Evolutionary conservation across 2,329 filamentous ascomycete species (phyloP).

Genomic region (Fusarium albidum): DNA sequence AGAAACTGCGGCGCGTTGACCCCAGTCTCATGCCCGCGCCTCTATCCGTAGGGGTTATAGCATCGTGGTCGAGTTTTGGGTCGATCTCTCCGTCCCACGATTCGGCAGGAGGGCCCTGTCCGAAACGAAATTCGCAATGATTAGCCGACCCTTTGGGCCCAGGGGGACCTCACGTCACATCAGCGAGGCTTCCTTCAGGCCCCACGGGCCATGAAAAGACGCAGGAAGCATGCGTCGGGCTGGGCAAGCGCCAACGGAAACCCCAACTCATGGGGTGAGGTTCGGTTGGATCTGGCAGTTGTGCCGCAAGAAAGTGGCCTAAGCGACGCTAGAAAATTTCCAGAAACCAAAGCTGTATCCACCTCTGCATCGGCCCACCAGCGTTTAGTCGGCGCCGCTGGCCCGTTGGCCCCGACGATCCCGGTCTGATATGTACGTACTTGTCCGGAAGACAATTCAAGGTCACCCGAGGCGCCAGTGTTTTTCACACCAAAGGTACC

Average conservation of each 20-base stretch:
- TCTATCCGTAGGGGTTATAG: conserved; percentile 1
- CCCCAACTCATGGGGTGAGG: conserved; percentile 31
- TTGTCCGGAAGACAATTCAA: conserved; percentile 19
- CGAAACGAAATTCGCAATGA: conserved; percentile 1
- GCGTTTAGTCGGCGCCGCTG: background rate
- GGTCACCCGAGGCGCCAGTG: conserved; percentile 37
- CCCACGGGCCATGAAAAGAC: background rate
- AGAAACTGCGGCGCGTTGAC: background rate
- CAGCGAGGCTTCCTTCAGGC: background rate
- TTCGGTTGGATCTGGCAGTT: conserved; percentile 30
- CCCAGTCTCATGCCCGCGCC: background rate
- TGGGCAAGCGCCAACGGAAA: background rate
- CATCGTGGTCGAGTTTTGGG: background rate
- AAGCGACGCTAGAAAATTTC: conserved; percentile 41
- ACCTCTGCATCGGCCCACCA: conserved; percentile 2
- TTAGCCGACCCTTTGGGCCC: conserved; percentile 1
- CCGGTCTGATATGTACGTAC: conserved; percentile 15
- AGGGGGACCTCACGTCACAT: conserved; percentile 17
- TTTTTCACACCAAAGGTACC: conserved; percentile 10
- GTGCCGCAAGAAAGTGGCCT: conserved; percentile 11
- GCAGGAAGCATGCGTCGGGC: background rate
- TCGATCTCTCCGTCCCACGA: background rate
- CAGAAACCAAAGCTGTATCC: conserved; percentile 33
- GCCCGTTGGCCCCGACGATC: conserved; percentile 8
- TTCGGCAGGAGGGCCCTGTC: background rate